Evolutionary conservation across 2,329 filamentous ascomycete genomes (phyloP), one percentile per base, ranked within the genome.

Genomic region (Simplicillium aogashimaense): DNA sequence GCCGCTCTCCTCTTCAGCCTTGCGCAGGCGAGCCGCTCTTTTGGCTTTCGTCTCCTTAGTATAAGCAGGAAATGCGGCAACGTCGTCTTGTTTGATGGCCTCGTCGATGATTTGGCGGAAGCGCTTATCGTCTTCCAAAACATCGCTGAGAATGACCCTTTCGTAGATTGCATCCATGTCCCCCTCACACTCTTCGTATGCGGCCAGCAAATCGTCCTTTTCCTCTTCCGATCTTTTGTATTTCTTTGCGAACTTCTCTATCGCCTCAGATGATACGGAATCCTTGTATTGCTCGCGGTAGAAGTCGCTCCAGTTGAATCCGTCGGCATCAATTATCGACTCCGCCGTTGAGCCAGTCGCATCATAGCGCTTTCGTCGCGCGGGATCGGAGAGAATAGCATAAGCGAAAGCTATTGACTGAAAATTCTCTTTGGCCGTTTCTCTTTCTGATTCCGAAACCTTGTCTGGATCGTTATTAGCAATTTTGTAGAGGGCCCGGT

Each of bases 391-490:
- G 29, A 98, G 83, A 37, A 98, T 77, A 29, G 88, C 90, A 56
- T 97, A 95, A 39, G 92, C 90, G 54, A 95, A 90, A 17, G 90
- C 90, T 50, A 98, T 80, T 50, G 83, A 72, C 62, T 98, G 92
- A 60, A 98, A 98, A 40, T 76, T 82, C 45, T 72, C 70, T 51
- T 95, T 82, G 2, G 92, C 90, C 33, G 73, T 66, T 18, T 80
- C 72, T 54, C 86, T 87, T 39, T 81, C 66, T 16, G 78, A 71
- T 1, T 75, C 69, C 13, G 76, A 50, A 4, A 80, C 86, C 67
- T 95, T 95, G 72, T 95, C 88, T 83, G 43, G 18, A 37, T 5
- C 34, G n/a, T 35, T 31, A 10, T 16, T 30, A 3, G 29, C 38
- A 53, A 17, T 55, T 55, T 38, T 45, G 43, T 8, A 35, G 18